Evolutionary conservation across 2,329 filamentous ascomycete genomes (phyloP), one percentile per base, ranked within the genome.

Genomic region (Tolypocladium sp.): DNA sequence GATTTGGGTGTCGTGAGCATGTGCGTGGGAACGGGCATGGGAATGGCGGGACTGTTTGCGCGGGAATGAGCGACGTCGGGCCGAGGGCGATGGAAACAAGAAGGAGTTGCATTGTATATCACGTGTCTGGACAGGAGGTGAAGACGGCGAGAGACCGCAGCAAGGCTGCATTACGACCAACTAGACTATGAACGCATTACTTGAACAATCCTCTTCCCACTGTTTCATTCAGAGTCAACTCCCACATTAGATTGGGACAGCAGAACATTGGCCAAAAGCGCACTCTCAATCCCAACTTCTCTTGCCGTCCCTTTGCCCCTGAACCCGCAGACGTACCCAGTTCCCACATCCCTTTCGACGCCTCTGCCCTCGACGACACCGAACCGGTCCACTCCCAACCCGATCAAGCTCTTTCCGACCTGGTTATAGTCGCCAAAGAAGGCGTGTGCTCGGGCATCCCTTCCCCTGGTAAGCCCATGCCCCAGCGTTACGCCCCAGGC

Each of bases 1-100:
- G 81, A 93, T 73, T 78, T 96, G 55, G 92, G 92, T 65, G 90
- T 96, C 52, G 84, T 96, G 59, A 94, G 89, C 68, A 96, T 97
- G 90, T 97, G 92, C 72, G 84, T 92, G 60, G 89, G 89, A 20
- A 91, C 89, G 0, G 88, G 88, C n/a, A 90, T 90, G 86, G 87
- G 87, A 20, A 89, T 90, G 83, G 86, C 85, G 3, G 84, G 82
- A 33, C 71, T 88, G 72, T 86, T 88, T 73, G 83, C 87, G 56
- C 76, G 82, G 65, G 86, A 89, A 72, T 87, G 40, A 51, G 15
- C 7, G 3, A 9, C 5, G 9, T n/a, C 30, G 30, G 7, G 17
- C 8, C 3, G 27, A 35, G 4, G 27, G 49, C 15, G 4, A n/a
- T 2, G 49, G 3, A 12, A 2, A 4, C 8, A 8, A 4, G 38